Conservation (phyloP, 2,329 filamentous ascomycete genomes). For the Blastomyces percursus region DNA sequence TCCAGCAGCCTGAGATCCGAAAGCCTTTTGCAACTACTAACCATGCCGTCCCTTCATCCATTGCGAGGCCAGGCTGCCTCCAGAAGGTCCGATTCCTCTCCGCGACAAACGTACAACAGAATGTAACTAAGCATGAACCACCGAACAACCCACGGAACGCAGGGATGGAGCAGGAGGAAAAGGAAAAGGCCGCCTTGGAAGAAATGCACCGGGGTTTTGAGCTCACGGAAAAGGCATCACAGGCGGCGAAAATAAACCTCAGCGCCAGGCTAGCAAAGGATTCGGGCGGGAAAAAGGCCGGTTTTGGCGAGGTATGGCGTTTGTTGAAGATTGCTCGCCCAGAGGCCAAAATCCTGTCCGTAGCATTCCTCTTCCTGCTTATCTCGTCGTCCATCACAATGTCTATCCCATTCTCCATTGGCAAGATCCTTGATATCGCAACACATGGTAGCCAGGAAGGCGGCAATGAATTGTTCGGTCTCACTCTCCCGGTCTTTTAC, state of each 20-base stretch:
- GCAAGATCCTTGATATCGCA: slow-evolving; percentile 85
- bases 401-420: slow-evolving; percentile 93
- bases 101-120: slow-evolving; percentile 14
- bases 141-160: not conserved
- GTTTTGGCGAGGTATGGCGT: slow-evolving; percentile 67
- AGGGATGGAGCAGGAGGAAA: slow-evolving; percentile 13
- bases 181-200: slow-evolving; percentile 29
- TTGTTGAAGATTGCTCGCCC: slow-evolving; percentile 81
- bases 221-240: slow-evolving; percentile 69
- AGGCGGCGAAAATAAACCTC: slow-evolving; percentile 81
- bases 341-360: slow-evolving; percentile 63
- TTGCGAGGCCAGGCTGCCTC: slow-evolving; percentile 8
- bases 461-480: slow-evolving; percentile 60
- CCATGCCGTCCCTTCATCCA: slow-evolving; percentile 9
- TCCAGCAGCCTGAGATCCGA: slow-evolving; percentile 7
- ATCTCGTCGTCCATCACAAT: slow-evolving; percentile 89
- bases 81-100: slow-evolving; percentile 21
- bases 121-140: not conserved
- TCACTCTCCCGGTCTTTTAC: slow-evolving; percentile 83
- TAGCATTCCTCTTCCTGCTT: slow-evolving; percentile 75
- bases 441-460: slow-evolving; percentile 60
- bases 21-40: slow-evolving; percentile 13
- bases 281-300: slow-evolving; percentile 41
- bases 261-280: slow-evolving; percentile 80
- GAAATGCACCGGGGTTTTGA: slow-evolving; percentile 52